Percentiles rank a stretch among this genome's conserved stretches.
Evolutionary conservation across 2,329 filamentous ascomycete species (phyloP).

Genomic region (Ophiognomonia clavigignenti-juglandacearum): DNA sequence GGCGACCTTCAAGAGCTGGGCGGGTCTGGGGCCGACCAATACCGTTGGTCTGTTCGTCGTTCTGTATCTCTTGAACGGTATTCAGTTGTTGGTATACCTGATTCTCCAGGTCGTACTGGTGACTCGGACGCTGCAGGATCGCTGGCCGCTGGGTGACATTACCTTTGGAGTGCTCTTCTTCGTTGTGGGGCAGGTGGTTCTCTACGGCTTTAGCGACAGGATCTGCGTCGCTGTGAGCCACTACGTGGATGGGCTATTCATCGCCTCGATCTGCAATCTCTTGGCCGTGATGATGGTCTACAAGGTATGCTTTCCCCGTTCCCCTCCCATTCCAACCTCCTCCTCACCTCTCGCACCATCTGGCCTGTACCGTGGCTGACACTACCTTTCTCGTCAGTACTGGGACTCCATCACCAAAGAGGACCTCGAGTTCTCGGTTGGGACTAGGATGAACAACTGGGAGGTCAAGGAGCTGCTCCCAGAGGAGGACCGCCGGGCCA

Average conservation of each 20-base stretch:
- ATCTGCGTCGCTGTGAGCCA: slow-evolving; percentile 85
- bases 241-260: slow-evolving; percentile 91
- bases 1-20: slow-evolving; percentile 90
- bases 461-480: slow-evolving; percentile 89
- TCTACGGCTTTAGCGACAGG: slow-evolving; percentile 82
- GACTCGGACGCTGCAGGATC: slow-evolving; percentile 82
- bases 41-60: slow-evolving; percentile 88
- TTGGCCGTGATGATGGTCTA: slow-evolving; percentile 99
- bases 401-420: slow-evolving; percentile 99
- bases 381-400: slow-evolving; percentile 54
- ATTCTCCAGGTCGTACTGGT: slow-evolving; percentile 86
- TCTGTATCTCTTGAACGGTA: slow-evolving; percentile 83
- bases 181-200: slow-evolving; percentile 81
- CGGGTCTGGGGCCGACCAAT: slow-evolving; percentile 76
- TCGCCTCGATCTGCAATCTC: slow-evolving; percentile 89
- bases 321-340: neutral
- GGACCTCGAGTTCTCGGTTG: slow-evolving; percentile 96
- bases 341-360: too few species aligned
- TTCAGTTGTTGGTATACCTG: slow-evolving; percentile 81
- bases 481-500: slow-evolving; percentile 72
- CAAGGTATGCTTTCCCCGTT: slow-evolving; percentile 57
- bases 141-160: slow-evolving; percentile 93
- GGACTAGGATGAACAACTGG: slow-evolving; percentile 94
- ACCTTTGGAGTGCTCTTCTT: slow-evolving; percentile 88
- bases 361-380: neutral